Evolutionary conservation across 1,139 yeast genomes (phyloP).

Genomic region (Pichia terricola): DNA sequence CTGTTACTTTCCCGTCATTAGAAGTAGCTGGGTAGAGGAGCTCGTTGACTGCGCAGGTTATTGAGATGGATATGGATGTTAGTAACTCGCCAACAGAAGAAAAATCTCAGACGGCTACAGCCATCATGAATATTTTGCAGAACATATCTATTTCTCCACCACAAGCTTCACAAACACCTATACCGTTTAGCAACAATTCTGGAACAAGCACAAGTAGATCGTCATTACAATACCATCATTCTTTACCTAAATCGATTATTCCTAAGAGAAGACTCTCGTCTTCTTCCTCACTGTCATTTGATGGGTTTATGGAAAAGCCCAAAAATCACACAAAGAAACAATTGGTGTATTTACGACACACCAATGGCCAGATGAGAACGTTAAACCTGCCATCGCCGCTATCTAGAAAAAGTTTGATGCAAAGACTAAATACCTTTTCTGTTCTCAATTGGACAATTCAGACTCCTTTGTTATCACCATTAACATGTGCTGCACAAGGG

Average conservation of each 20-base stretch:
- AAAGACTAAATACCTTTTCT: conserved; percentile 22
- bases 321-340: background rate
- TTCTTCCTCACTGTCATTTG: conserved; percentile 9
- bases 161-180: background rate
- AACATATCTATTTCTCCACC: conserved; percentile 18
- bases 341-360: background rate
- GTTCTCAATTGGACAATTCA: conserved; percentile 25
- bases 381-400: conserved; percentile 7
- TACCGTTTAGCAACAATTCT: too few species aligned
- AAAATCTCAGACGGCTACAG: conserved; percentile 12
- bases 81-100: too few species aligned
- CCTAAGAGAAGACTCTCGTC: conserved; percentile 11
- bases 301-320: conserved; percentile 1
- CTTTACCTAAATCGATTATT: conserved; percentile 8
- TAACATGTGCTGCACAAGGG: conserved; percentile 24
- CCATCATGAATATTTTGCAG: conserved; percentile 19
- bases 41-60: too few species aligned
- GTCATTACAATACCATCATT: conserved; percentile 8
- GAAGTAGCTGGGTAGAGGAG: too few species aligned
- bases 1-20: too few species aligned
- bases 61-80: too few species aligned
- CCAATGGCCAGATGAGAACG: background rate
- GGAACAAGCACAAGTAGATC: too few species aligned
- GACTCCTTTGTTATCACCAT: conserved; percentile 18
- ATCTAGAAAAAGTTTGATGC: conserved; percentile 13